Evolutionary conservation across 108 stramenopile genomes (phyloP), one percentile per base, ranked within the genome.

Genomic region (Skeletonema costatum): DNA sequence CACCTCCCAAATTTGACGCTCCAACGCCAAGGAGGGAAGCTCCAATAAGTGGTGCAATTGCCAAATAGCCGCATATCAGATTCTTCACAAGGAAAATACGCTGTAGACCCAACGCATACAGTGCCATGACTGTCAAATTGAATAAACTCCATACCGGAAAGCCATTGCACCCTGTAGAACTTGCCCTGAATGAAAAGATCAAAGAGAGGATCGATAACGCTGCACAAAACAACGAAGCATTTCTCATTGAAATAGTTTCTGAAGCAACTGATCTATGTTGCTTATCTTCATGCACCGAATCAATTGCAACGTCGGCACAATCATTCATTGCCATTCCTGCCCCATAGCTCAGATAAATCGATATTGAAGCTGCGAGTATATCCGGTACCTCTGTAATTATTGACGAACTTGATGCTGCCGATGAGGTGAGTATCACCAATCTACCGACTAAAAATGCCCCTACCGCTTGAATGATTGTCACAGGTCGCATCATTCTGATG

Each of bases 291-390:
- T 73, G 72, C 33, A 59, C 31, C 32, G 41, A 50, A 21, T 73
- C 72, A 50, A 73, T 46, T 4, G 32, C 30, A 11, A 63, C 72
- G 64, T 73, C 72, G 21, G 63, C 72, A 48, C 61, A 53, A 46
- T 80, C 79, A 51, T 80, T 80, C 79, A 80, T 75, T 4, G 74
- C 79, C 79, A 80, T 80, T 50, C 79, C 79, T 8, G 67, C 74
- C 29, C 79, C 79, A 35, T 80, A 80, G 21, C 67, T 58, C 16
- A 80, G 66, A 50, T 80, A 80, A 21, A 80, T 70, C 12, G 79
- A 80, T 7, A 80, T 0, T 12, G 73, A 68, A 12, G 74, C 66
- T 17, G 51, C 7, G 41, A 70, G 12, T 32, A 69, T 32, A 11
- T 16, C 69, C 21, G 59, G 39, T 12, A 36, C 21, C 35, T 60